Evolutionary conservation across 306 rosid genomes (phyloP).

Genomic region (Biancaea sappan): DNA sequence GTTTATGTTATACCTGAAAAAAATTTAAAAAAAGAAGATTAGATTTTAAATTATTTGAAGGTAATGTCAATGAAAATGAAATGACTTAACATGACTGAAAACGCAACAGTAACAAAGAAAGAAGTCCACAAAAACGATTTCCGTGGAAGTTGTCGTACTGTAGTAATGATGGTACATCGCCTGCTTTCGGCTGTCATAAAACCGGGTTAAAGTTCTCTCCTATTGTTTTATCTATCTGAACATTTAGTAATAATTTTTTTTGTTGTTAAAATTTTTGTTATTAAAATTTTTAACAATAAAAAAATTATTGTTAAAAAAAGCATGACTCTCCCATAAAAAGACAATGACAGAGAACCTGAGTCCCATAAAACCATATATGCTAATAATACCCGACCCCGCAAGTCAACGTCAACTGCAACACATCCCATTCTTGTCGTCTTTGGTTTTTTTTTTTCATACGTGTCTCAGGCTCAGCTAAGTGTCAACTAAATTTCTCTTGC

Average conservation of each 20-base stretch:
- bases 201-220: too few species aligned
- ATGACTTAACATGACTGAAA: neutral
- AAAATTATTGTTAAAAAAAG: too few species aligned
- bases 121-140: neutral
- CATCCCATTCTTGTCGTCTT: neutral
- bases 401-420: neutral
- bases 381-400: neutral
- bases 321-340: too few species aligned
- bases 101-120: neutral
- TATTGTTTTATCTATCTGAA: too few species aligned
- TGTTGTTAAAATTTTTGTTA: too few species aligned
- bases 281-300: too few species aligned
- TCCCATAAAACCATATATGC: neutral
- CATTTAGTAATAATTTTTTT: too few species aligned
- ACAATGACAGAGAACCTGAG: too few species aligned
- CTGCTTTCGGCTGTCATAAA: neutral
- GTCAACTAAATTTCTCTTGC: neutral
- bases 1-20: neutral
- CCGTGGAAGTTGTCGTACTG: neutral
- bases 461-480: constrained; percentile 20
- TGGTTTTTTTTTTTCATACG: neutral
- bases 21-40: neutral
- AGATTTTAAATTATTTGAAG: neutral
- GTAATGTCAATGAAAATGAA: neutral
- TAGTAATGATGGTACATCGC: too few species aligned